These are phyloP conservation scores for Recurvomyces mirabilis DNA, from an alignment of 495 filamentous ascomycete genomes.

Conservation along the genomic window DNA sequence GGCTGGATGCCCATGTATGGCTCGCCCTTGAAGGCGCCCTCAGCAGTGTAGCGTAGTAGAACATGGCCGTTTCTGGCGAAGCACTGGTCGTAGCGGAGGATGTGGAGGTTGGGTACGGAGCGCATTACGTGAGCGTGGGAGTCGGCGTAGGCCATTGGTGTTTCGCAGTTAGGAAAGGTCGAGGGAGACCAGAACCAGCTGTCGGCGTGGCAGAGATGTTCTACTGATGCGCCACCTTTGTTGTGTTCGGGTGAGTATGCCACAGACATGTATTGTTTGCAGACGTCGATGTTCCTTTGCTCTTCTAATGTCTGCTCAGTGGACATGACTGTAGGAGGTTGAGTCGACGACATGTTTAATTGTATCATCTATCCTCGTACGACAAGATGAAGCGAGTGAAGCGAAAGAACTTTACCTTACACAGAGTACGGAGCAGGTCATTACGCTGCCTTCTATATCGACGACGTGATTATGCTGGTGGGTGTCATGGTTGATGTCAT, in stretches of 20 bases:
- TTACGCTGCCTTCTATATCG: too few relatives aligned
- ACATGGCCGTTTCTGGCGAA: constrained; percentile 29
- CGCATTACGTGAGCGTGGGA: constrained; percentile 30
- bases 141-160: constrained; percentile 30
- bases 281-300: constrained; percentile 30
- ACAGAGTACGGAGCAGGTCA: too few relatives aligned
- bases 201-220: constrained; percentile 24
- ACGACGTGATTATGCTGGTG: too few relatives aligned
- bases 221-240: constrained; percentile 24
- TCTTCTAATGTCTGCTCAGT: constrained; percentile 15
- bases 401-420: too few relatives aligned
- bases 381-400: too few relatives aligned
- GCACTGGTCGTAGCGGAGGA: constrained; percentile 25
- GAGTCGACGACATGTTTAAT: background rate
- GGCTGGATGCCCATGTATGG: constrained; percentile 28
- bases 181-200: constrained; percentile 12
- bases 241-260: constrained; percentile 27
- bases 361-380: too few relatives aligned
- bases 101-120: constrained; percentile 26
- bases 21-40: constrained; percentile 28
- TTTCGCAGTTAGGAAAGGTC: constrained; percentile 24
- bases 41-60: constrained; percentile 28
- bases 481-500: too few relatives aligned
- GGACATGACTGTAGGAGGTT: constrained; percentile 16
- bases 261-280: constrained; percentile 31